Evolutionary conservation across 768 basidiomycete species (phyloP).

Genomic region (Epithele typhae): DNA sequence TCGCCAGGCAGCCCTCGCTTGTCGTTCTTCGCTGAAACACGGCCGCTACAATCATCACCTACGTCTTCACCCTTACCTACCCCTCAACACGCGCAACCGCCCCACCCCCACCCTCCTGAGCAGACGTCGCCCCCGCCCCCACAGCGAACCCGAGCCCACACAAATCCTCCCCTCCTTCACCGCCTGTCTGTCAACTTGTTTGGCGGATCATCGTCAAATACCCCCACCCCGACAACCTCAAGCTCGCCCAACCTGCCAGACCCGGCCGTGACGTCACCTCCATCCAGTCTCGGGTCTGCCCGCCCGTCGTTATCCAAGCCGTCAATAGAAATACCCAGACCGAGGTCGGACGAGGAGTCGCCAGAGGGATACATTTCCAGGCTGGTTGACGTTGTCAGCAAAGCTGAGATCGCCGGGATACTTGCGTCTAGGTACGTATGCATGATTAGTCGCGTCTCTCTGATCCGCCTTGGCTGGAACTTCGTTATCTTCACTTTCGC

Average conservation of each 20-base stretch:
- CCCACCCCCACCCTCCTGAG: neutral
- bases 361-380: constrained; percentile 67
- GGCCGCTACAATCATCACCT: constrained; percentile 13
- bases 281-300: constrained; percentile 35
- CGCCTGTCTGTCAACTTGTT: constrained; percentile 68
- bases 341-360: constrained; percentile 54
- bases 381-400: constrained; percentile 59
- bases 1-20: constrained; percentile 13
- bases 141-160: constrained; percentile 43
- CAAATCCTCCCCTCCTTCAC: constrained; percentile 67
- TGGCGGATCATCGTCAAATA: constrained; percentile 30
- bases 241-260: constrained; percentile 18
- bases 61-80: constrained; percentile 17
- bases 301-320: constrained; percentile 41
- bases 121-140: constrained; percentile 10
- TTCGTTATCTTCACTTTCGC: too few relatives aligned
- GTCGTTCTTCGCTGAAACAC: constrained; percentile 13
- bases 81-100: constrained; percentile 19
- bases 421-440: constrained; percentile 71
- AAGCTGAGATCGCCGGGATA: constrained; percentile 75
- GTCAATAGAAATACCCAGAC: constrained; percentile 45
- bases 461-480: too few relatives aligned
- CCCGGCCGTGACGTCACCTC: constrained; percentile 13
- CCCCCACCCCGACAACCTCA: constrained; percentile 28
- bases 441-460: too few relatives aligned